A percentile compares a stretch with the other conserved stretches of the same genome.
These are phyloP conservation scores for Metschnikowia proteae DNA, from an alignment of 805 yeast species.

Conservation along the genomic window DNA sequence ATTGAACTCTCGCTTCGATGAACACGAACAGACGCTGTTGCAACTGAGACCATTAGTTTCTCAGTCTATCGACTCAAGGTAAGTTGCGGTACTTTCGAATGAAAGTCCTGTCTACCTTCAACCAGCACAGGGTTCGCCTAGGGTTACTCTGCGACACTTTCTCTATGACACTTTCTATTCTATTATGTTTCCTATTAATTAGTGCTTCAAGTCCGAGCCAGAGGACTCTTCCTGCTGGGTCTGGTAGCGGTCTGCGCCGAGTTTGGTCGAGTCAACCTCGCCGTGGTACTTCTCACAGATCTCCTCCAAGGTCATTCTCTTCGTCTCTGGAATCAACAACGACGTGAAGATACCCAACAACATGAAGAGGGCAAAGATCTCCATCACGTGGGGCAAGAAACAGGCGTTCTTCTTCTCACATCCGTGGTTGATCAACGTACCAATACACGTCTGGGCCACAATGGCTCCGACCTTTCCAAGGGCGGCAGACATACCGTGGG, in stretches of 20 bases:
- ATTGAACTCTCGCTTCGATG: too few relatives aligned
- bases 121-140: too few relatives aligned
- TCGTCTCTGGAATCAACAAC: constrained; percentile 80
- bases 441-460: constrained; percentile 82
- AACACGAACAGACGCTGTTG: too few relatives aligned
- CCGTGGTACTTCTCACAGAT: constrained; percentile 78
- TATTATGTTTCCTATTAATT: constrained; percentile 4
- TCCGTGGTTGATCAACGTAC: constrained; percentile 76
- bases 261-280: constrained; percentile 53
- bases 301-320: constrained; percentile 86
- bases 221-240: constrained; percentile 30
- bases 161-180: background rate
- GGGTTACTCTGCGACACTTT: too few relatives aligned
- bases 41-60: too few relatives aligned
- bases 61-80: too few relatives aligned
- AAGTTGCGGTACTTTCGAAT: too few relatives aligned
- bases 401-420: constrained; percentile 63
- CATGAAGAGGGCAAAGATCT: constrained; percentile 91
- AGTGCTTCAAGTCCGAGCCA: constrained; percentile 26
- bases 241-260: constrained; percentile 37
- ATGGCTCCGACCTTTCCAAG: constrained; percentile 91
- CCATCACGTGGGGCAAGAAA: constrained; percentile 90
- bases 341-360: constrained; percentile 67
- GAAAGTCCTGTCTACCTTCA: too few relatives aligned
- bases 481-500: constrained; percentile 94